phyloP scores from a whole-genome alignment of 75 land plant genomes.

The Adiantum capillusveneris region DNA sequence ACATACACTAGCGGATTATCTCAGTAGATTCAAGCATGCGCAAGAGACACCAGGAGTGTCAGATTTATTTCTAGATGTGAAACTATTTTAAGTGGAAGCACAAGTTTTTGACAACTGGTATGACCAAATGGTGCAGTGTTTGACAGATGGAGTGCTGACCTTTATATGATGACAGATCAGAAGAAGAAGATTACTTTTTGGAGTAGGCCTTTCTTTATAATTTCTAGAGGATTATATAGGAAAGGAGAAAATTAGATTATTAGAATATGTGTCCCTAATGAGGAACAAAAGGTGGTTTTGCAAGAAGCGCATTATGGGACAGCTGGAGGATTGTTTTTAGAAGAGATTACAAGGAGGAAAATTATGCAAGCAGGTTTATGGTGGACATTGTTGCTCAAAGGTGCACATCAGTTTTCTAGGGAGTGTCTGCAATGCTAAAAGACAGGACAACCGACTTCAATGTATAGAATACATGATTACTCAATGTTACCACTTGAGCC shows the following conservation, averaged over 20 bases:
- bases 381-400: background rate
- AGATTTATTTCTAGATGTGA: too few species aligned
- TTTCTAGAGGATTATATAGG: background rate
- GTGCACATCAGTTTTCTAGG: background rate
- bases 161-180: too few species aligned
- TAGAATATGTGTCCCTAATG: background rate
- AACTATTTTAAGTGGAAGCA: too few species aligned
- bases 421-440: background rate
- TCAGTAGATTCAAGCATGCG: too few species aligned
- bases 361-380: conserved; percentile 2
- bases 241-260: background rate
- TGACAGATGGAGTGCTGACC: too few species aligned
- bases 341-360: background rate
- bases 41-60: too few species aligned
- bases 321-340: background rate
- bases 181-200: too few species aligned
- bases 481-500: conserved; percentile 5
- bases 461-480: background rate
- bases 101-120: too few species aligned
- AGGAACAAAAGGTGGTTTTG: background rate
- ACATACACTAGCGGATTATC: too few species aligned
- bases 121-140: too few species aligned
- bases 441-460: background rate
- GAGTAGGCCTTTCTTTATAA: background rate
- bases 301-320: conserved; percentile 5